Conservation (phyloP, 2,329 filamentous ascomycete genomes). For the Aspergillus proliferans region DNA sequence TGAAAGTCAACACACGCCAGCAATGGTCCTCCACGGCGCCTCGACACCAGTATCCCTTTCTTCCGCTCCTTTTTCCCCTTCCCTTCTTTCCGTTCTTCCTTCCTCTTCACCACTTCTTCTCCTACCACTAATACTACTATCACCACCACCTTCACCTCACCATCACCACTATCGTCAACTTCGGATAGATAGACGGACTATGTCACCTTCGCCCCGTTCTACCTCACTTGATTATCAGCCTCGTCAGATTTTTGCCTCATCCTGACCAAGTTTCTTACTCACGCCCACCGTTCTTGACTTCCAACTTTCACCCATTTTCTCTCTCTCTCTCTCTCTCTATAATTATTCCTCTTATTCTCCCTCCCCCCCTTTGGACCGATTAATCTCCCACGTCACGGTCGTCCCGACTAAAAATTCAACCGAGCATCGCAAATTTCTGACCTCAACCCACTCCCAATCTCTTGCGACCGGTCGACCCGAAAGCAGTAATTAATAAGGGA, state of each 20-base stretch:
- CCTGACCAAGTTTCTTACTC: constrained; percentile 22
- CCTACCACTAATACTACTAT: constrained; percentile 15
- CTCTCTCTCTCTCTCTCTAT: not conserved
- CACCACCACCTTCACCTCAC: constrained; percentile 9
- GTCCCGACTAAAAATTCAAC: constrained; percentile 5
- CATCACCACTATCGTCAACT: constrained; percentile 7
- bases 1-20: constrained; percentile 7
- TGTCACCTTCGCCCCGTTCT: constrained; percentile 22
- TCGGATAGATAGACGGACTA: constrained; percentile 16
- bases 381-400: constrained; percentile 19
- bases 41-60: constrained; percentile 21
- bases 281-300: no score
- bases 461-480: not conserved
- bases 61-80: constrained; percentile 17
- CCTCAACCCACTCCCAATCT: not conserved
- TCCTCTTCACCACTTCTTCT: constrained; percentile 9
- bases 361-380: constrained; percentile 5
- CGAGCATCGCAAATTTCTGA: not conserved
- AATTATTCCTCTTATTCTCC: not conserved
- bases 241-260: constrained; percentile 25
- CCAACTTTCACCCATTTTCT: not conserved
- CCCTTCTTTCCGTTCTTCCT: constrained; percentile 7
- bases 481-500: not conserved
- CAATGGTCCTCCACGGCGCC: constrained; percentile 25
- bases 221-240: constrained; percentile 15